Evolutionary conservation across 352 stramenopile species (phyloP).

Genomic region (Pythium biforme): DNA sequence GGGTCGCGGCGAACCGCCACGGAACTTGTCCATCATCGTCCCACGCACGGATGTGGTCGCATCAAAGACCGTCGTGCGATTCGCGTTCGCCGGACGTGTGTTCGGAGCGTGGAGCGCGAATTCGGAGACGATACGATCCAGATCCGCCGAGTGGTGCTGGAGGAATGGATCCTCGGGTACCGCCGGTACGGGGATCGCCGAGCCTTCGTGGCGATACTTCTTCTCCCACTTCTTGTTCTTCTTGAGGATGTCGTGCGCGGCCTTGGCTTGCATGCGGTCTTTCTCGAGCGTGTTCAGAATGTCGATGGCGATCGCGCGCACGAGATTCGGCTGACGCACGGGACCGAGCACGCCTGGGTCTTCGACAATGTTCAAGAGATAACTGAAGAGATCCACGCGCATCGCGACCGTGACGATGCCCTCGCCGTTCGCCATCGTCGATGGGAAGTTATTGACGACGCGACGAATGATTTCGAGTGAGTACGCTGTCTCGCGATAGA

Average conservation of each 20-base stretch:
- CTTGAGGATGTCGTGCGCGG: conserved; percentile 78
- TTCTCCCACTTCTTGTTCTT: conserved; percentile 90
- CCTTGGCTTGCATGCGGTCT: conserved; percentile 67
- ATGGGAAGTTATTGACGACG: conserved; percentile 63
- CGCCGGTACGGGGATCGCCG: conserved; percentile 10
- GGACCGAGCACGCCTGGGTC: conserved; percentile 50
- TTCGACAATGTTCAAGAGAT: conserved; percentile 76
- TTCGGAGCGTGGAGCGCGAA: conserved; percentile 28
- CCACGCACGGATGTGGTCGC: conserved; percentile 22
- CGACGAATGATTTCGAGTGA: conserved; percentile 74
- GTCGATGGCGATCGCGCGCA: conserved; percentile 70
- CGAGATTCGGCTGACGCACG: conserved; percentile 58
- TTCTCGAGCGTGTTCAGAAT: conserved; percentile 81
- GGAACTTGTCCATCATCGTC: conserved; percentile 33
- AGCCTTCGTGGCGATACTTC: conserved; percentile 46
- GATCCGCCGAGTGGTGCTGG: conserved; percentile 48
- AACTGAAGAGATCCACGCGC: conserved; percentile 66
- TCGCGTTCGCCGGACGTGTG: conserved; percentile 8
- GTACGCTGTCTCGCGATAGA: conserved; percentile 69
- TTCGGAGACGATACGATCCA: conserved; percentile 57
- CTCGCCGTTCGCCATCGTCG: conserved; percentile 57
- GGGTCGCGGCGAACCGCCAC: conserved; percentile 13
- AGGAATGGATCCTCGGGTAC: conserved; percentile 70
- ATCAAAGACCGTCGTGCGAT: conserved; percentile 18
- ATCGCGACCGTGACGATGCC: conserved; percentile 77